These are phyloP conservation scores for Cudoniella acicularis DNA, from an alignment of 495 filamentous ascomycete species.

Conservation along the genomic window DNA sequence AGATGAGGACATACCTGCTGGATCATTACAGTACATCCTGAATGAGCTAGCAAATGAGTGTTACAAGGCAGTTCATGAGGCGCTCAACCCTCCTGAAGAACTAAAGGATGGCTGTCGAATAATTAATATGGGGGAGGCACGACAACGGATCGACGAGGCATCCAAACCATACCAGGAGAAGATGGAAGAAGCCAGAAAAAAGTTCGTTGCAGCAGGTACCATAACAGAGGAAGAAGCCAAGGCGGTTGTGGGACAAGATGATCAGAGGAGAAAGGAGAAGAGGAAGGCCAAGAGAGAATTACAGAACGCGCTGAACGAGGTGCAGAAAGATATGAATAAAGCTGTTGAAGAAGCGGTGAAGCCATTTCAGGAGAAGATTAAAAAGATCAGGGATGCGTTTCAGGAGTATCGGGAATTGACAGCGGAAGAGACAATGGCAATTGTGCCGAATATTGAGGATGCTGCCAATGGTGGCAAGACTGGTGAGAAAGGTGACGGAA, in stretches of 20 bases:
- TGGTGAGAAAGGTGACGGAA: not conserved
- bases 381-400: not conserved
- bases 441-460: constrained; percentile 1
- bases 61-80: not conserved
- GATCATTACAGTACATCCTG: constrained; percentile 5
- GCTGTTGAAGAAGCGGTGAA: no score
- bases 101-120: not conserved
- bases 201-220: not conserved
- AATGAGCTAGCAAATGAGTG: constrained; percentile 5
- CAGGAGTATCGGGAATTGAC: not conserved
- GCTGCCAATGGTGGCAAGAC: not conserved
- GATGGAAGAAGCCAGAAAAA: constrained; percentile 3
- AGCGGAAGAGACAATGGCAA: constrained; percentile 5
- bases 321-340: no score
- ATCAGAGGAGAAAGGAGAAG: no score
- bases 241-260: no score
- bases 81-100: not conserved
- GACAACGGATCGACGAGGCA: not conserved
- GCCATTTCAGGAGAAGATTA: constrained; percentile 5
- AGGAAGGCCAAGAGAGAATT: no score
- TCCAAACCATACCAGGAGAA: not conserved
- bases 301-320: no score
- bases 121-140: not conserved
- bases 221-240: not conserved
- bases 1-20: constrained; percentile 1